Conservation (phyloP, 1,139 yeast genomes). For the Pichia sp. region DNA sequence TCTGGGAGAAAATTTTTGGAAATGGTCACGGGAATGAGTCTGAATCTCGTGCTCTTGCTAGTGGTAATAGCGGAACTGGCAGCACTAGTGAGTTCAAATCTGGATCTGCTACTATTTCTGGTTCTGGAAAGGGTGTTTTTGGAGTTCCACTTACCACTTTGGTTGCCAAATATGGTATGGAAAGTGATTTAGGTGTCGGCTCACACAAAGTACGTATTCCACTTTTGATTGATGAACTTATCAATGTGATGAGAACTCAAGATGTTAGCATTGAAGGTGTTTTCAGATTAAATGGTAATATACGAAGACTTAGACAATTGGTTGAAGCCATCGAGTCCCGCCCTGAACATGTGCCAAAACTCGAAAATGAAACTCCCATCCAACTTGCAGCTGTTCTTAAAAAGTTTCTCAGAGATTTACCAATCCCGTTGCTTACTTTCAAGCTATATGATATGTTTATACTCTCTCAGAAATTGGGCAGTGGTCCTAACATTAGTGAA, state of each 20-base stretch:
- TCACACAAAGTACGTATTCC: conserved; percentile 80
- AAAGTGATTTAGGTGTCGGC: conserved; percentile 83
- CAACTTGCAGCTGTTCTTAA: conserved; percentile 93
- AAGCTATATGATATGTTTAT: conserved; percentile 79
- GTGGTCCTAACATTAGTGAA: conserved; percentile 17
- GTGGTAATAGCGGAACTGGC: neutral
- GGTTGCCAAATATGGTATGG: conserved; percentile 76
- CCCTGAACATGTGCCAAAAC: conserved; percentile 70
- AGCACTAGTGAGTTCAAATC: conserved; percentile 16
- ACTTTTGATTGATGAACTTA: conserved; percentile 77
- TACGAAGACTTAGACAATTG: conserved; percentile 71
- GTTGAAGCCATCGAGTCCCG: conserved; percentile 66
- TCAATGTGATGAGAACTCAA: conserved; percentile 79
- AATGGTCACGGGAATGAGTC: conserved; percentile 33
- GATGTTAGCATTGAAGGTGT: conserved; percentile 97
- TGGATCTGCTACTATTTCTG: conserved; percentile 20
- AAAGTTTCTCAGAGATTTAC: conserved; percentile 86
- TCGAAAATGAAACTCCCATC: conserved; percentile 76
- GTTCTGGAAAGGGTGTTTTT: conserved; percentile 49
- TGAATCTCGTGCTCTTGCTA: neutral
- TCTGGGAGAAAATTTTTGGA: conserved; percentile 70
- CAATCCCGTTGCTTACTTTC: conserved; percentile 82
- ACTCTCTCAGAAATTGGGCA: conserved; percentile 50
- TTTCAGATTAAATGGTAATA: conserved; percentile 94
- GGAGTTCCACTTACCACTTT: conserved; percentile 73